Evolutionary conservation across 2,329 filamentous ascomycete species (phyloP), one percentile per base, ranked within the genome.

Genomic region (Apiospora sp.): DNA sequence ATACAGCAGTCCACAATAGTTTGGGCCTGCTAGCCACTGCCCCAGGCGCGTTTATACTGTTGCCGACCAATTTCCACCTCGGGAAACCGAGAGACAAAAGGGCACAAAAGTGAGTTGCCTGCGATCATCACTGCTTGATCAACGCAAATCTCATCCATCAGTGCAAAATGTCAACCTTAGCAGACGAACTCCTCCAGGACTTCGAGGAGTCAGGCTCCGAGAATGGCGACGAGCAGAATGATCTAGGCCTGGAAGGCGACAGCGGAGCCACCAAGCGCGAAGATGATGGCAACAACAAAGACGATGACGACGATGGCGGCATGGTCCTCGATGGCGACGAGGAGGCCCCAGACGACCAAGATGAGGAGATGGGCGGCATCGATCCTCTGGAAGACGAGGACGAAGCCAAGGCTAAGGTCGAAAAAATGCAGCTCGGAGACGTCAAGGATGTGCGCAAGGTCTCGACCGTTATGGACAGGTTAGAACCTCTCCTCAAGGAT

Each of bases 121-220:
- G 71, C 41, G 71, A 69, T 71, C 68, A 49, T 67, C 46, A 61
- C 68, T 70, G 67, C 34, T 68, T 70, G 68, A 58, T 64, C 72
- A 61, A 71, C 71, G 71, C 70, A 24, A 64, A 70, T 73, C 72
- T 73, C 71, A 71, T 73, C 71, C 54, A 48, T 68, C 69, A 71
- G 67, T 73, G 67, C 75, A 72, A 41, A 79, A 97, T 98, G 95
- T 94, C 96, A 81, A 97, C 94, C 64, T 89, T 97, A 75, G 96
- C 94, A 75, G 95, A 98, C 79, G 96, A 98, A 82, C 89, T 99
- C 14, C 88, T 98, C 77, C 94, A 96, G 79, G 94, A 97, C 81
- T 96, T 97, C 75, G 94, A 95, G 78, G 94, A 97, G 80, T 94
- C 92, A 7, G 94, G 92, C 70, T 94, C 94, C 70, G 94, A 96